Conservation (phyloP, 2,329 filamentous ascomycete species). For the Cryphonectria naterciae region DNA sequence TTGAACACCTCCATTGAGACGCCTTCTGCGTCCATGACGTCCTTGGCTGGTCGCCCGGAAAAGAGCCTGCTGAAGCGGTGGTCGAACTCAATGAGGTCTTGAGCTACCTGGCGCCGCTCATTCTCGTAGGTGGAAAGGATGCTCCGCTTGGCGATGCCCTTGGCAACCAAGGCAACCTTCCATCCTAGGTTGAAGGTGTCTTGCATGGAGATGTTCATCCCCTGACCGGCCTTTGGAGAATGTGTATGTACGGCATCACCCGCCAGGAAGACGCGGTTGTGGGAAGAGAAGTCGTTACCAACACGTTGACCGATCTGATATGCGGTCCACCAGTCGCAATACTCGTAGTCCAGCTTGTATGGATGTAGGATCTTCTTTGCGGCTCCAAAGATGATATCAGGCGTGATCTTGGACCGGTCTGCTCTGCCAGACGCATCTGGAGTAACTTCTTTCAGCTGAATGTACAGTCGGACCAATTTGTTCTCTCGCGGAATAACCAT, state of each 20-base stretch:
- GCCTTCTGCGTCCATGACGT: conserved; percentile 62
- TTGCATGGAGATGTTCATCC: conserved; percentile 75
- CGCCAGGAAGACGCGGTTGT: conserved; percentile 68
- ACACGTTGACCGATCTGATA: conserved; percentile 72
- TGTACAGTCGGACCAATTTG: conserved; percentile 66
- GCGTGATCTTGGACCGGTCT: conserved; percentile 65
- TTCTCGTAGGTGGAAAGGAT: conserved; percentile 55
- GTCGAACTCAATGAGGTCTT: conserved; percentile 69
- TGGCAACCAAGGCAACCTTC: conserved; percentile 55
- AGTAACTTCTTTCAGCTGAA: conserved; percentile 59
- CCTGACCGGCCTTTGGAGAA: conserved; percentile 67
- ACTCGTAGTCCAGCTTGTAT: conserved; percentile 66
- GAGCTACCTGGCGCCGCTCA: conserved; percentile 62
- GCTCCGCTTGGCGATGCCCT: conserved; percentile 45
- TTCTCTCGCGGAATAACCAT: conserved; percentile 40
- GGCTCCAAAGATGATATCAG: conserved; percentile 63
- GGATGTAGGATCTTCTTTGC: conserved; percentile 69
- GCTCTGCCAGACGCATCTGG: conserved; percentile 51
- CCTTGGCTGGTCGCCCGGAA: conserved; percentile 60
- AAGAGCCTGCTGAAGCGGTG: conserved; percentile 61
- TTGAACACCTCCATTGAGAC: conserved; percentile 68
- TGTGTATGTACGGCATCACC: conserved; percentile 67
- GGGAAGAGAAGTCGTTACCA: conserved; percentile 58
- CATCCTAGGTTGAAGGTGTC: conserved; percentile 63
- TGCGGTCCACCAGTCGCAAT: conserved; percentile 69